Evolutionary conservation across 371 early-diverging fungal species (phyloP).

Genomic region (Basidiobolus meristosporus): DNA sequence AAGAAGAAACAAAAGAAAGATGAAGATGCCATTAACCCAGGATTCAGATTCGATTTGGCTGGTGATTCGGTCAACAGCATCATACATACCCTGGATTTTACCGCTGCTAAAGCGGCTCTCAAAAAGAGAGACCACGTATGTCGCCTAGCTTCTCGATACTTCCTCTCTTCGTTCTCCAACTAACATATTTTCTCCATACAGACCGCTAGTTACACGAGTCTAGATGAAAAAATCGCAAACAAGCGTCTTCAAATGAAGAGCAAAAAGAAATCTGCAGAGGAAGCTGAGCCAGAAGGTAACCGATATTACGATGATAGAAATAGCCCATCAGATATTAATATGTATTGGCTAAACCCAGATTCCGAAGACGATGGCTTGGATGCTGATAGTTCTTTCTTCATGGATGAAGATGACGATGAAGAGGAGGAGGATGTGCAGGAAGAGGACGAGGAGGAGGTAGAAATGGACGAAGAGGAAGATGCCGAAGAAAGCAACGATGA

Average conservation of each 20-base stretch:
- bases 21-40: slow-evolving; percentile 23
- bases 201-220: slow-evolving; percentile 12
- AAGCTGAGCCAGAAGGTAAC: not conserved
- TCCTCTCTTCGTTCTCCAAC: not conserved
- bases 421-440: slow-evolving; percentile 11
- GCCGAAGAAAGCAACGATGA: slow-evolving; percentile 10
- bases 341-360: not conserved
- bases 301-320: not conserved
- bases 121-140: slow-evolving; percentile 30
- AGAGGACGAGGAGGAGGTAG: slow-evolving; percentile 16
- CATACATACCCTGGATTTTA: slow-evolving; percentile 66
- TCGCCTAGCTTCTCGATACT: no score
- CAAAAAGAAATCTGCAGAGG: not conserved
- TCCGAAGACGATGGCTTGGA: slow-evolving; percentile 32
- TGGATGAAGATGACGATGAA: slow-evolving; percentile 16
- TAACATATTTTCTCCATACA: slow-evolving; percentile 6
- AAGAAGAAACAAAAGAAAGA: not conserved
- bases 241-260: not conserved
- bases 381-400: no score
- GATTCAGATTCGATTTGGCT: slow-evolving; percentile 58
- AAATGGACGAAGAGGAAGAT: slow-evolving; percentile 13
- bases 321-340: not conserved
- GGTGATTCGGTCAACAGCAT: slow-evolving; percentile 29
- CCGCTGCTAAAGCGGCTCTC: slow-evolving; percentile 51
- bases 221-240: slow-evolving; percentile 19